Base-by-base conservation (phyloP, 2,329 filamentous ascomycete species). In the Aureobasidium uvarum region DNA sequence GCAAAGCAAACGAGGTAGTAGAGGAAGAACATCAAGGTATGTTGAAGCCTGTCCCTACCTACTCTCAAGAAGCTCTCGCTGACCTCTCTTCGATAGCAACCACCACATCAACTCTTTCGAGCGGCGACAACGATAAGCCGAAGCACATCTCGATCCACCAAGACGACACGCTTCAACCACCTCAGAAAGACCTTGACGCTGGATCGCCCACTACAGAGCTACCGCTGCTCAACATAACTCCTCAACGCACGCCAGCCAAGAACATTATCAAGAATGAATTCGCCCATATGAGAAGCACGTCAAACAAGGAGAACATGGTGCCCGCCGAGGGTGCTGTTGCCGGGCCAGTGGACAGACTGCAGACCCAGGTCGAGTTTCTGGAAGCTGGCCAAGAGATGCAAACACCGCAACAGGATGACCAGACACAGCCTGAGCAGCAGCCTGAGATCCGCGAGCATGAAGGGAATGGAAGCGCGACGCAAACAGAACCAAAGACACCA, bases 321-420 rank as follows among this genome's bases (percentile, higher is more conserved):
- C 72, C 72, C 3, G 60, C 5, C 8, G 33, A n/a, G 16, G 11
- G 11, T 38, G 43, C 25, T 18, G 41, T 60, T 48, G 14, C 56
- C 10, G 38, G 14, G 25, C 60, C 60, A 23, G n/a, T 45, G 13
- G 41, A 67, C 67, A 20, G 55, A 68, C 7, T 51, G 64, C 43
- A 69, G 66, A 60, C 14, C 64, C 36, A 66, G 6, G 28, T 38
- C 39, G 67, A 77, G 81, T 66, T 80, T 36, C 78, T 80, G 63
- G 82, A 81, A 5, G 75, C 83, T 41, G 82, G 84, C 68, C 79
- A 77, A 2, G 75, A 48, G 13, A 11, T 6, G 7, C 39, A 59
- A 2, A 16, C 28, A 25, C 13, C 11, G 7, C 41, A 60, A 6
- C 54, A 33, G 5, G 28, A 48, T 5, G 56, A 25, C 38, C 41